Percentiles rank a stretch among this genome's conserved stretches.
Conservation (phyloP, 2,329 filamentous ascomycete genomes). For the Colletotrichum orbiculare region DNA sequence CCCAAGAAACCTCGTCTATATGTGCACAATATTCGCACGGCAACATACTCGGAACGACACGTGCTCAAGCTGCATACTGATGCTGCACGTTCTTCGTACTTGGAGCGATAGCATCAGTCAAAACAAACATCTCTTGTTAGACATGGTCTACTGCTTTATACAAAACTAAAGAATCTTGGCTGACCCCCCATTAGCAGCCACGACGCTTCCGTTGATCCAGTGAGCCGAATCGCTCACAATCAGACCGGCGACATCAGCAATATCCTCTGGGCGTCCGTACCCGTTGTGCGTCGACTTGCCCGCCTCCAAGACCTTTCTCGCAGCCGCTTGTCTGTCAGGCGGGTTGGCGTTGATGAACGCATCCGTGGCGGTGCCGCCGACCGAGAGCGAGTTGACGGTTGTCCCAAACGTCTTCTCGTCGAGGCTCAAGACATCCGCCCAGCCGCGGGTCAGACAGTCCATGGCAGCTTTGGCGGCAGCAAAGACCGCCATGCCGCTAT, state of each 20-base stretch:
- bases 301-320: background rate
- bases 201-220: constrained; percentile 50
- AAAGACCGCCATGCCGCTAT: constrained; percentile 43
- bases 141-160: background rate
- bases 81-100: too few species aligned
- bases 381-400: constrained; percentile 48
- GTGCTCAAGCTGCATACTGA: too few species aligned
- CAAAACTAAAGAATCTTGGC: constrained; percentile 44
- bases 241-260: constrained; percentile 49
- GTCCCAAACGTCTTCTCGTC: constrained; percentile 49
- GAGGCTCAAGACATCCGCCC: constrained; percentile 49
- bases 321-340: background rate
- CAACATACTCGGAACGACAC: too few species aligned
- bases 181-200: constrained; percentile 49
- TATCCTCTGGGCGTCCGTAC: constrained; percentile 48
- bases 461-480: constrained; percentile 47
- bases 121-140: too few species aligned
- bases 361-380: constrained; percentile 48
- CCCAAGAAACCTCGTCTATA: too few species aligned
- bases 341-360: constrained; percentile 47
- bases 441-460: constrained; percentile 49
- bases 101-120: too few species aligned
- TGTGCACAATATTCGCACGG: too few species aligned
- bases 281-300: constrained; percentile 12
- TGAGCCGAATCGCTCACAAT: constrained; percentile 46